Conservation (phyloP, 2,329 filamentous ascomycete species). For the Lasiodiplodia hormozganensis region DNA sequence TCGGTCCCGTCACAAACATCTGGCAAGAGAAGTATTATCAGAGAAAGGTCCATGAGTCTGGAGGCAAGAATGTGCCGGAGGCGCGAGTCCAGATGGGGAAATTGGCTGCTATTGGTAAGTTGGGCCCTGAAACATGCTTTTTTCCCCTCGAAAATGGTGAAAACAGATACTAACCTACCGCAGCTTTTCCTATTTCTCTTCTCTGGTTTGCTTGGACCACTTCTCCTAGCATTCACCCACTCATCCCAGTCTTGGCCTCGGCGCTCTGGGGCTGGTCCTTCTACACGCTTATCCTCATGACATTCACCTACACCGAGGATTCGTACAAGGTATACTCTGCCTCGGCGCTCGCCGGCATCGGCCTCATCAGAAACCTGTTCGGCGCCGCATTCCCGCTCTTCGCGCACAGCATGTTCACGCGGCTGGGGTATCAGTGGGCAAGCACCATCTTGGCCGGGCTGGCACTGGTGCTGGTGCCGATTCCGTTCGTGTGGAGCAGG, state of each 20-base stretch:
- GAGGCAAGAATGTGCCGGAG: slow-evolving; percentile 49
- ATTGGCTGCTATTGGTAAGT: slow-evolving; percentile 47
- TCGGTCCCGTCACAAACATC: slow-evolving; percentile 53
- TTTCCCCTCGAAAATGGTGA: no score
- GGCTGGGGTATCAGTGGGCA: slow-evolving; percentile 41
- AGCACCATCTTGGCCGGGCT: slow-evolving; percentile 40
- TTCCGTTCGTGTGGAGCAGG: slow-evolving; percentile 44
- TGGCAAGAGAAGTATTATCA: slow-evolving; percentile 55
- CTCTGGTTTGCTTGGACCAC: slow-evolving; percentile 32
- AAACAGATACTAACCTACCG: slow-evolving; percentile 33
- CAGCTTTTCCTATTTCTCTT: slow-evolving; percentile 37
- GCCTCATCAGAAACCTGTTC: slow-evolving; percentile 47
- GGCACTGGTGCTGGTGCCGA: slow-evolving; percentile 40
- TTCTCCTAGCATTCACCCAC: slow-evolving; percentile 35
- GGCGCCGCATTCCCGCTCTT: slow-evolving; percentile 45
- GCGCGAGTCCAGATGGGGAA: slow-evolving; percentile 51
- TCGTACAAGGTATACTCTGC: slow-evolving; percentile 55
- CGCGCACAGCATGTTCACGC: slow-evolving; percentile 41
- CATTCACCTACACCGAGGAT: slow-evolving; percentile 58
- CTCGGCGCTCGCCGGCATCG: slow-evolving; percentile 51
- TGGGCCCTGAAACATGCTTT: slow-evolving; percentile 29
- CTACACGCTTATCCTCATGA: slow-evolving; percentile 59
- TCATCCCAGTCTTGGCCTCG: slow-evolving; percentile 58
- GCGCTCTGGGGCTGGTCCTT: slow-evolving; percentile 60
- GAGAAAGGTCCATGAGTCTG: slow-evolving; percentile 40